Evolutionary conservation across 73 alveolate species (phyloP), one percentile per base, ranked within the genome.

Genomic region (Paramecium octaurelia): DNA sequence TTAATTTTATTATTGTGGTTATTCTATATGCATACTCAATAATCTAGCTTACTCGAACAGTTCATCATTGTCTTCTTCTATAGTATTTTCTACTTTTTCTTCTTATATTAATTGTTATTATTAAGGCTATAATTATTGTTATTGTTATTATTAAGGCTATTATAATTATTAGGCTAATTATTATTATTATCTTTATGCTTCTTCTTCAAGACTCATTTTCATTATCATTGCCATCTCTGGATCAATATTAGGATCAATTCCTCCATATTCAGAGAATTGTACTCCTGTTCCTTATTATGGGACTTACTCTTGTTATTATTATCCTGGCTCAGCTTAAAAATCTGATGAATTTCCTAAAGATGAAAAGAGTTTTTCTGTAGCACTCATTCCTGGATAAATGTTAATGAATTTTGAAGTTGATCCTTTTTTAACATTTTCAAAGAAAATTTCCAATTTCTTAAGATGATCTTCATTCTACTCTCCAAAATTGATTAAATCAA

Each of bases 401-500:
- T 97, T 97, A 24, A 98, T 64, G 36, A 98, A 95, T 88, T 96
- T 97, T 9, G 97, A 93, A 50, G 95, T 92, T 57, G 95, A 94
- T 54, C 95, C 93, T 42, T 86, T 92, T 76, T 98, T 93, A 8
- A 95, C 98, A 85, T 94, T 95, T 24, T 95, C 94, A 50, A 94
- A 95, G 59, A 96, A 88, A 18, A 77, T 89, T 68, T 93, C 86
- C 29, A 96, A 93, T 93, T 94, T 93, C 12, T 94, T 94, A 27
- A 84, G 44, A 85, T 96, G 69, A 6, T 84, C 96, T 48, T 97
- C 99, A 23, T 96, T 94, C 84, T 83, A 70, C 48, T 97, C 96
- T 23, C 99, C 99, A 85, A 98, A 96, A 92, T 92, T 93, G 18
- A 98, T 92, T 10, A 97, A 90, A 93, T 98, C 99, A 16, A 98